phyloP scores from a whole-genome alignment of 116 monocot species.

The Dioscorea cayenensis region DNA sequence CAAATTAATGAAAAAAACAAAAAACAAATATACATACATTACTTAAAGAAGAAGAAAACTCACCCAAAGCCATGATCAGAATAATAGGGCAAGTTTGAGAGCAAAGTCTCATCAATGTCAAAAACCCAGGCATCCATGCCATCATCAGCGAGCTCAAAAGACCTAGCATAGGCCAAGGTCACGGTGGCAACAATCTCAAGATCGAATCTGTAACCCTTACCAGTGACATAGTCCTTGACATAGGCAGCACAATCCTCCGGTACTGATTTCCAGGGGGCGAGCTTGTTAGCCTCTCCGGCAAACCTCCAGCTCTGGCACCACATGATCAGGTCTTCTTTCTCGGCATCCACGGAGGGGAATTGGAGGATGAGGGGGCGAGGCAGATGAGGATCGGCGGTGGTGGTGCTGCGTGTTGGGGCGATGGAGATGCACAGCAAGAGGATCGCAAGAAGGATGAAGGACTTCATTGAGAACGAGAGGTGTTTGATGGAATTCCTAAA shows the following conservation, averaged over 20 bases:
- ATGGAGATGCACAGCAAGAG: neutral
- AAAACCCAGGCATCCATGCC: constrained; percentile 77
- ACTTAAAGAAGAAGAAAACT: neutral
- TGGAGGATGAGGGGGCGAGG: constrained; percentile 20
- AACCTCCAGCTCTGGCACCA: constrained; percentile 64
- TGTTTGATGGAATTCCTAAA: neutral
- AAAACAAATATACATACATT: neutral
- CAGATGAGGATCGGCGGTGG: neutral
- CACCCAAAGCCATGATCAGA: constrained; percentile 65
- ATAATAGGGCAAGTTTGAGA: constrained; percentile 78
- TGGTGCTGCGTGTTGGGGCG: neutral
- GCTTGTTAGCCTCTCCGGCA: constrained; percentile 62
- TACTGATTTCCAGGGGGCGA: constrained; percentile 44
- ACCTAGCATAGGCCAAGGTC: constrained; percentile 34
- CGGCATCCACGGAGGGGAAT: constrained; percentile 1
- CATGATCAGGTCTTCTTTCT: constrained; percentile 15
- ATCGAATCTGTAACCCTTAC: constrained; percentile 49
- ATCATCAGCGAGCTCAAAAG: constrained; percentile 27
- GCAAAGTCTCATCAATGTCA: constrained; percentile 69
- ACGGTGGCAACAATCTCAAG: constrained; percentile 40
- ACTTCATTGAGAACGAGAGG: neutral
- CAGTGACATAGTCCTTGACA: constrained; percentile 51
- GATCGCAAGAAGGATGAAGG: constrained; percentile 4
- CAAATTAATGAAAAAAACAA: neutral
- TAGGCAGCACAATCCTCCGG: constrained; percentile 46